These are phyloP conservation scores for Fraxinus angustifolia DNA, from an alignment of 305 asterid species.

Conservation along the genomic window DNA sequence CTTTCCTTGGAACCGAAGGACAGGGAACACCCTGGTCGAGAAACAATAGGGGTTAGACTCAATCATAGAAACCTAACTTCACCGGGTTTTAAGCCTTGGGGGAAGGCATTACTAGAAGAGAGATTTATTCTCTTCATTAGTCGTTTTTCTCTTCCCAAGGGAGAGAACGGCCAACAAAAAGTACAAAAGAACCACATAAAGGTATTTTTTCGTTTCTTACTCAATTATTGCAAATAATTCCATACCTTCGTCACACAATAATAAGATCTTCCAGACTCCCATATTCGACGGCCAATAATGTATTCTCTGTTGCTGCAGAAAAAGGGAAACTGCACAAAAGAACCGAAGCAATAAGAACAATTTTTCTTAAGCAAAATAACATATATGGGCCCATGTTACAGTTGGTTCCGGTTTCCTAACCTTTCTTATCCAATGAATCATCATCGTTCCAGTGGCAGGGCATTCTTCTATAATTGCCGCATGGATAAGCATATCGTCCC, in stretches of 20 bases:
- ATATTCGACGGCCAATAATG: constrained; percentile 80
- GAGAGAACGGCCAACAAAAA: background rate
- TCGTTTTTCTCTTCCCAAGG: background rate
- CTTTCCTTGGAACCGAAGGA: constrained; percentile 53
- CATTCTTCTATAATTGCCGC: constrained; percentile 68
- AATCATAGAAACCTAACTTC: constrained; percentile 3
- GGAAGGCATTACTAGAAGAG: background rate
- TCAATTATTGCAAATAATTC: background rate
- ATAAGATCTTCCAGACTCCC: constrained; percentile 82
- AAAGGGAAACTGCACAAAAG: constrained; percentile 71
- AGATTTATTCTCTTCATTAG: background rate
- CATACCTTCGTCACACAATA: constrained; percentile 78
- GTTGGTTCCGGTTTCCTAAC: constrained; percentile 32
- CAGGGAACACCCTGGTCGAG: constrained; percentile 64
- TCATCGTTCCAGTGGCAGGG: constrained; percentile 70
- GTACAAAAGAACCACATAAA: constrained; percentile 1
- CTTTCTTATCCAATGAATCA: constrained; percentile 86
- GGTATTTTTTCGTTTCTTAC: background rate
- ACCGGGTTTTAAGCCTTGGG: background rate
- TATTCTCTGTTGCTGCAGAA: constrained; percentile 95
- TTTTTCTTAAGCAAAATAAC: background rate
- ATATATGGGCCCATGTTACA: background rate
- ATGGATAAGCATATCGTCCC: constrained; percentile 84
- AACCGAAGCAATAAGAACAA: background rate
- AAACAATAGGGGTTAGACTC: constrained; percentile 14